phyloP scores from a whole-genome alignment of 176 grass and related monocot species.

The Bromus sterilis region DNA sequence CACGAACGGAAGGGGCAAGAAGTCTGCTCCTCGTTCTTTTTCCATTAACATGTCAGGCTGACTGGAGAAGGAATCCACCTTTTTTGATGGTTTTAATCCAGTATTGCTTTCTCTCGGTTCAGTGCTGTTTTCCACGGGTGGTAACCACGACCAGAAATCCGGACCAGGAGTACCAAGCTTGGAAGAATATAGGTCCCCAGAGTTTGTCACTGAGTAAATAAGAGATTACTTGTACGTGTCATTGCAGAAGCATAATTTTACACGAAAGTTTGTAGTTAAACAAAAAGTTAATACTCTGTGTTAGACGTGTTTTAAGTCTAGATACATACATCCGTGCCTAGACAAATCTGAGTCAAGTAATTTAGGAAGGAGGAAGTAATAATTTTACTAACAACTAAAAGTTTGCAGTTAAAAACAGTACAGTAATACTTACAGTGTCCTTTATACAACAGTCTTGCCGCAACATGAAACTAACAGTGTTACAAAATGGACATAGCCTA shows the following conservation, averaged over 20 bases:
- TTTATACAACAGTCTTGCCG: not conserved
- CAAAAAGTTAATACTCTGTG: too few species aligned
- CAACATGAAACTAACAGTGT: not conserved
- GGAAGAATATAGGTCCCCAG: constrained; percentile 17
- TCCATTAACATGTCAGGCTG: constrained; percentile 66
- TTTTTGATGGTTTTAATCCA: constrained; percentile 34
- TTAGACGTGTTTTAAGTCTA: not conserved
- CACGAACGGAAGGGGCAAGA: constrained; percentile 69
- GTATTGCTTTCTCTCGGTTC: constrained; percentile 20
- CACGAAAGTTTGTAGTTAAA: too few species aligned
- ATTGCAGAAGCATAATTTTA: not conserved
- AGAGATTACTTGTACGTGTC: constrained; percentile 3
- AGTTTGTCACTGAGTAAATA: constrained; percentile 21
- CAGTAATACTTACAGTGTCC: not conserved
- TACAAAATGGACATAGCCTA: not conserved
- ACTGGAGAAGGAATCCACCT: constrained; percentile 32
- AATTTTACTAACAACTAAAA: too few species aligned
- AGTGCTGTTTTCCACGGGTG: constrained; percentile 40
- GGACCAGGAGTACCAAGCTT: constrained; percentile 74
- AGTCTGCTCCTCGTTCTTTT: constrained; percentile 49
- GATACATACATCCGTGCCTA: too few species aligned
- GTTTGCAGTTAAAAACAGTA: not conserved
- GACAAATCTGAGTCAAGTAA: too few species aligned
- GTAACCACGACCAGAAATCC: constrained; percentile 95
- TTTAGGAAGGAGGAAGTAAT: not conserved